These are phyloP conservation scores for Rhodotorula sp. DNA, from an alignment of 1,284 basidiomycete species.

Conservation along the genomic window DNA sequence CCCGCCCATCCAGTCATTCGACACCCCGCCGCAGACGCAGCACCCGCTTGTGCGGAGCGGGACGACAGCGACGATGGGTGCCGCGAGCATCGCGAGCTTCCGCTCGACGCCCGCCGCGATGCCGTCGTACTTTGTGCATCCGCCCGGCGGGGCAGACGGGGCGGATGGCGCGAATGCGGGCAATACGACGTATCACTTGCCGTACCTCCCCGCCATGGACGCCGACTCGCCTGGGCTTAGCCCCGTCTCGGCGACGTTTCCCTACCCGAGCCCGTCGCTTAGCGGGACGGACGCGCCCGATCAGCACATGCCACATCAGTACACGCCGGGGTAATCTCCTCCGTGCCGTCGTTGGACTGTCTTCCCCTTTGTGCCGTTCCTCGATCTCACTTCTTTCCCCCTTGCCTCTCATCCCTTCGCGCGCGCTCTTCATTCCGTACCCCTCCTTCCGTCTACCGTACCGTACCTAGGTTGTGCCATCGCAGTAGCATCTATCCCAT, in stretches of 20 bases:
- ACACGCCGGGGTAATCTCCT: not conserved
- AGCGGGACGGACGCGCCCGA: not conserved
- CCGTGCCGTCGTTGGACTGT: not conserved
- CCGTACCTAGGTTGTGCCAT: not conserved
- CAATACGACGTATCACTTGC: slow-evolving; percentile 17
- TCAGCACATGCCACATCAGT: not conserved
- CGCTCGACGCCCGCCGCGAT: slow-evolving; percentile 31
- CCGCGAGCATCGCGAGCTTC: slow-evolving; percentile 22
- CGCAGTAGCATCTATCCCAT: not conserved
- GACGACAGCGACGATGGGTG: slow-evolving; percentile 2
- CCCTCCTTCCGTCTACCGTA: not conserved
- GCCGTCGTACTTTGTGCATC: slow-evolving; percentile 28
- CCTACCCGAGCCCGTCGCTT: slow-evolving; percentile 8
- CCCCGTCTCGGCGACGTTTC: slow-evolving; percentile 19
- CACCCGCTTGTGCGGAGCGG: not conserved
- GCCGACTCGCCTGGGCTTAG: slow-evolving; percentile 2
- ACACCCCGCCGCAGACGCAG: slow-evolving; percentile 8
- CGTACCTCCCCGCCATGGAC: slow-evolving; percentile 28
- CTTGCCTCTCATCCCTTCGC: too few relatives aligned
- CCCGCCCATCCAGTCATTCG: slow-evolving; percentile 21
- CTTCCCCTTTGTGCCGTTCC: not conserved
- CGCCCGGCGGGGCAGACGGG: not conserved
- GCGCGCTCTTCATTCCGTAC: too few relatives aligned
- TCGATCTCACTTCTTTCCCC: not conserved
- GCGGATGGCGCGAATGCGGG: not conserved